phyloP scores from a whole-genome alignment of 345 rosid species.

The Lepidium sativum region DNA sequence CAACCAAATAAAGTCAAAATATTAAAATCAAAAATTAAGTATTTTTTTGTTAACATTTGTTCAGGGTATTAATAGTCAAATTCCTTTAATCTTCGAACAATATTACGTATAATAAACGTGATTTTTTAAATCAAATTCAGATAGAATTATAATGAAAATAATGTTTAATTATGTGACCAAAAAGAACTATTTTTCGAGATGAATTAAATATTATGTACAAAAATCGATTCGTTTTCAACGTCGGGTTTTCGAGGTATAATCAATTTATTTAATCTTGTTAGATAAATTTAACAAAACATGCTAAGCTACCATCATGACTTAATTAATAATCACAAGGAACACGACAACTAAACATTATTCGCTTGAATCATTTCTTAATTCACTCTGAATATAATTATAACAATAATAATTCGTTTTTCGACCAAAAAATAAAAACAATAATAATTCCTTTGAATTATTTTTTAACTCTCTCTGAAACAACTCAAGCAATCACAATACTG shows the following conservation, averaged over 20 bases:
- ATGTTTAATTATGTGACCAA: no score
- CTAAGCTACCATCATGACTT: conserved; percentile 10
- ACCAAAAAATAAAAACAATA: no score
- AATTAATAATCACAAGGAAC: not conserved
- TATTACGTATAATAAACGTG: no score
- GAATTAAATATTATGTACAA: not conserved
- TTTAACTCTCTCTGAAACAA: not conserved
- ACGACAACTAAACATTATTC: not conserved
- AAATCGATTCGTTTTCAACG: not conserved
- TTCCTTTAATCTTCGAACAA: no score
- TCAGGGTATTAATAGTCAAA: no score
- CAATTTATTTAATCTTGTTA: not conserved
- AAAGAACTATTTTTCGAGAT: no score
- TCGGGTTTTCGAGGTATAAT: not conserved
- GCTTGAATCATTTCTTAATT: not conserved
- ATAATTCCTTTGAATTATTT: no score
- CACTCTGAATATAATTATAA: not conserved
- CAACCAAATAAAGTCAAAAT: not conserved
- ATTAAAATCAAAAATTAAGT: not conserved
- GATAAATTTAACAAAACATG: not conserved
- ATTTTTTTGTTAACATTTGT: no score
- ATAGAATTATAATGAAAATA: no score
- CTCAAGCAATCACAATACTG: not conserved
- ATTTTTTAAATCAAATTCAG: no score
- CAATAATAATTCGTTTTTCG: not conserved